Conservation (phyloP, 805 yeast species). For the Ogataea dorogensis region DNA sequence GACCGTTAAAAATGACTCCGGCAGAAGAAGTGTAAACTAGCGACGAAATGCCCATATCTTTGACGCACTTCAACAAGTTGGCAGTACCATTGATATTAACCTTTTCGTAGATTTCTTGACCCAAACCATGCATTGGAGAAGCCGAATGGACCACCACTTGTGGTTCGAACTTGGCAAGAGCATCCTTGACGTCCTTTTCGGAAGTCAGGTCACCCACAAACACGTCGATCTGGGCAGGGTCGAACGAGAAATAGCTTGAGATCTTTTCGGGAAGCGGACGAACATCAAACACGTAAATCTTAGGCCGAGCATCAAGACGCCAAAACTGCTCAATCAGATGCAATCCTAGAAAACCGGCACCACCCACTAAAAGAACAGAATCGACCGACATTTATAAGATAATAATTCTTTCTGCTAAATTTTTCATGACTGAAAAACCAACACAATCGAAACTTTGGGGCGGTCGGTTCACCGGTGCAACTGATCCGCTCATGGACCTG, state of each 20-base stretch:
- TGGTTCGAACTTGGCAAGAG: constrained; percentile 58
- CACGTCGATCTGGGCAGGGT: constrained; percentile 52
- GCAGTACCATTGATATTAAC: constrained; percentile 91
- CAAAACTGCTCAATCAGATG: constrained; percentile 87
- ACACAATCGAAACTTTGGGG: constrained; percentile 90
- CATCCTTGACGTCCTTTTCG: constrained; percentile 60
- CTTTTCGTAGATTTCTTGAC: constrained; percentile 77
- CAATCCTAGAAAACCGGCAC: constrained; percentile 91
- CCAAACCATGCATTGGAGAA: constrained; percentile 90
- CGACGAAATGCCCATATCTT: constrained; percentile 51
- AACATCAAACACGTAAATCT: constrained; percentile 85
- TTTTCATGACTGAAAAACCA: constrained; percentile 37
- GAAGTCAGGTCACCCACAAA: constrained; percentile 86
- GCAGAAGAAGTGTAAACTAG: constrained; percentile 95
- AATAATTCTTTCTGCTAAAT: too few species aligned
- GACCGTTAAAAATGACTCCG: constrained; percentile 96
- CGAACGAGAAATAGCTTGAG: constrained; percentile 74
- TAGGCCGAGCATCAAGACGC: constrained; percentile 60
- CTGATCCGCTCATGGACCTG: constrained; percentile 96
- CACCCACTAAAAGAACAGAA: constrained; percentile 87
- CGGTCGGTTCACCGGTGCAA: constrained; percentile 95
- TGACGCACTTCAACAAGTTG: constrained; percentile 65
- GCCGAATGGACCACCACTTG: constrained; percentile 91
- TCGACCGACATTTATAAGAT: constrained; percentile 36
- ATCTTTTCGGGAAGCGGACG: constrained; percentile 78